Conservation (phyloP, 2,329 filamentous ascomycete species). For the Calonectria pseudoreteaudii region DNA sequence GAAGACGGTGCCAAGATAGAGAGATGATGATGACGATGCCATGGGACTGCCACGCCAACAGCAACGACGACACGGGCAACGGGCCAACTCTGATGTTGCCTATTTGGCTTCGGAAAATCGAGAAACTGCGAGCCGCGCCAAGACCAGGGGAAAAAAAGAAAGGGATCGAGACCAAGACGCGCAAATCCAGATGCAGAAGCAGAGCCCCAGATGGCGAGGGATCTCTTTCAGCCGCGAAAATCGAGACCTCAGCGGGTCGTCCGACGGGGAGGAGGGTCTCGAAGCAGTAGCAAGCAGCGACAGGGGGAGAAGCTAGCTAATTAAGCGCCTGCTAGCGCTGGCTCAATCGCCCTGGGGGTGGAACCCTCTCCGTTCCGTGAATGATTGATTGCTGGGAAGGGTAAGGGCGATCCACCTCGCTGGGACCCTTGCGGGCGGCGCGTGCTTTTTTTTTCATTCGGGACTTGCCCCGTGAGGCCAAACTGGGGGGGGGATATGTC, state of each 20-base stretch:
- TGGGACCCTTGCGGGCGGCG: not conserved
- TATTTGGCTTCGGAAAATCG: not conserved
- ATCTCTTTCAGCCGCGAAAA: not conserved
- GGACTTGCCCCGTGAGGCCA: not conserved
- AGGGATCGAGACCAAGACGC: not conserved
- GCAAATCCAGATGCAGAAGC: not conserved
- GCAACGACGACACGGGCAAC: not conserved
- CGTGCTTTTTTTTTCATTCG: not conserved
- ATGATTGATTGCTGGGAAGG: not conserved
- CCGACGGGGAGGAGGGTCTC: conserved; percentile 3
- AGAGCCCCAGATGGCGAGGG: not conserved
- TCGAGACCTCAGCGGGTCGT: not conserved
- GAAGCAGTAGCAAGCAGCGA: not conserved
- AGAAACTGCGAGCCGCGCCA: not conserved
- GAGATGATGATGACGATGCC: not conserved
- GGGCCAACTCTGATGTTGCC: not conserved
- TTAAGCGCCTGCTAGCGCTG: not conserved
- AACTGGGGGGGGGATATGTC: not conserved
- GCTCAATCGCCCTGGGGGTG: not conserved
- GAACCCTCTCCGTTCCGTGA: not conserved
- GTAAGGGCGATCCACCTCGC: not conserved
- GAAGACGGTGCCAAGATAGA: not conserved
- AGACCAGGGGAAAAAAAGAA: too few relatives aligned
- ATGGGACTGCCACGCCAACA: not conserved
- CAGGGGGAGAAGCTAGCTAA: not conserved